Evolutionary conservation across 768 basidiomycete species (phyloP).

Genomic region (Suillus luteus): DNA sequence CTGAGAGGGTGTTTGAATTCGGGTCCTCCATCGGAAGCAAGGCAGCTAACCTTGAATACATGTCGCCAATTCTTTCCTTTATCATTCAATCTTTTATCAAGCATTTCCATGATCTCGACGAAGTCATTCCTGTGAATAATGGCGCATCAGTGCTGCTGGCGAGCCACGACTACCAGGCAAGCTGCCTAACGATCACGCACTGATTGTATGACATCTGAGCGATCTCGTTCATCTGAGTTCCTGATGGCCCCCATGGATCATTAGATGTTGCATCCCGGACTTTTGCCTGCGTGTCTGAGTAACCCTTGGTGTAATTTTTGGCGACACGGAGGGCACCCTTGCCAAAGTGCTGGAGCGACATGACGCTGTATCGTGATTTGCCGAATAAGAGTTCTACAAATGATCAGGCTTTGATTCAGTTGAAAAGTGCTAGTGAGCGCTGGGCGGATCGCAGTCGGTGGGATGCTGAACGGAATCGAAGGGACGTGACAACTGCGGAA

Average conservation of each 20-base stretch:
- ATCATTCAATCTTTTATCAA: constrained; percentile 97
- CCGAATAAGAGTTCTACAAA: constrained; percentile 8
- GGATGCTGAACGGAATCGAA: constrained; percentile 13
- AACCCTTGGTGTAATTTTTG: constrained; percentile 95
- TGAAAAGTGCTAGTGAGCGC: not conserved
- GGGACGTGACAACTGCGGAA: not conserved
- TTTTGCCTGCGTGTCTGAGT: constrained; percentile 94
- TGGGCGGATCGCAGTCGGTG: constrained; percentile 1
- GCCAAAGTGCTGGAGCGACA: constrained; percentile 77
- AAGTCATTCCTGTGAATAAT: constrained; percentile 72
- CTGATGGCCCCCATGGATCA: constrained; percentile 97
- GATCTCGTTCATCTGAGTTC: constrained; percentile 99
- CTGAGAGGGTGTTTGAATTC: constrained; percentile 35
- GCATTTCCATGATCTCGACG: constrained; percentile 99
- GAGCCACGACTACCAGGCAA: not conserved
- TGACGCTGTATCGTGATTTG: constrained; percentile 16
- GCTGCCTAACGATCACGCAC: constrained; percentile 45
- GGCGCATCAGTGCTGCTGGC: not conserved
- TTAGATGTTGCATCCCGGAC: constrained; percentile 96
- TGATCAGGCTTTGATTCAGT: not conserved
- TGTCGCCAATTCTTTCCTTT: constrained; percentile 99
- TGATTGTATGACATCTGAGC: constrained; percentile 97
- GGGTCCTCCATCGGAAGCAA: constrained; percentile 1
- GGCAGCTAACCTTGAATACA: constrained; percentile 83
- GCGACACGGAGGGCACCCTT: constrained; percentile 85